Conservation (phyloP, 1,284 basidiomycete genomes). For the Ganoderma lingzhi region DNA sequence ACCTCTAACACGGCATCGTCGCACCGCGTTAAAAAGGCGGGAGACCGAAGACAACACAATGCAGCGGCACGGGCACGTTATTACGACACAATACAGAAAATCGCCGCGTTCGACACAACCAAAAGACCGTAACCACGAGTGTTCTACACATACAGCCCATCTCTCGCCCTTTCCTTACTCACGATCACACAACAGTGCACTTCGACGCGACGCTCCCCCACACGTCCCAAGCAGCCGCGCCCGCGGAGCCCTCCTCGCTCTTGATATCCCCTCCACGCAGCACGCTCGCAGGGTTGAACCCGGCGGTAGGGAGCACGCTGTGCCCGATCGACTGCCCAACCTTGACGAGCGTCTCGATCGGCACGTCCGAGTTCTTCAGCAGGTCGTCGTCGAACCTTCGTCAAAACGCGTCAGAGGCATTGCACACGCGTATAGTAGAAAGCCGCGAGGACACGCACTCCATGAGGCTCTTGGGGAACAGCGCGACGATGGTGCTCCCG, state of each 20-base stretch:
- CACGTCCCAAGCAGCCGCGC: neutral
- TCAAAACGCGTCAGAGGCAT: no score
- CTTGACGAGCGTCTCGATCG: conserved; percentile 78
- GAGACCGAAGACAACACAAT: neutral
- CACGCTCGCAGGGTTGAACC: conserved; percentile 10
- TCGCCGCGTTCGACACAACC: neutral
- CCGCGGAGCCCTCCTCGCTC: neutral
- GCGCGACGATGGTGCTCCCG: conserved; percentile 70
- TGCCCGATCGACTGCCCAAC: conserved; percentile 45
- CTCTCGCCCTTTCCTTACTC: neutral
- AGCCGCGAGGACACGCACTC: conserved; percentile 44
- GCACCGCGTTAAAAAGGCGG: neutral
- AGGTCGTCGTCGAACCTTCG: conserved; percentile 74
- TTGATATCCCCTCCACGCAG: neutral
- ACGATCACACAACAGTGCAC: neutral
- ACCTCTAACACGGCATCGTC: neutral
- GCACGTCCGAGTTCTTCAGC: conserved; percentile 59
- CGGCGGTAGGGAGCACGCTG: conserved; percentile 9
- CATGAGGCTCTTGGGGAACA: conserved; percentile 71
- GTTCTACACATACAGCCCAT: neutral
- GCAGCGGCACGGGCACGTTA: neutral
- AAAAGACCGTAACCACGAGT: neutral
- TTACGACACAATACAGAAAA: neutral
- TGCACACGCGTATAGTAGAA: no score
- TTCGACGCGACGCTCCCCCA: neutral